Base-by-base conservation (phyloP, 805 yeast genomes). In the Pachysolen tannophilus region DNA sequence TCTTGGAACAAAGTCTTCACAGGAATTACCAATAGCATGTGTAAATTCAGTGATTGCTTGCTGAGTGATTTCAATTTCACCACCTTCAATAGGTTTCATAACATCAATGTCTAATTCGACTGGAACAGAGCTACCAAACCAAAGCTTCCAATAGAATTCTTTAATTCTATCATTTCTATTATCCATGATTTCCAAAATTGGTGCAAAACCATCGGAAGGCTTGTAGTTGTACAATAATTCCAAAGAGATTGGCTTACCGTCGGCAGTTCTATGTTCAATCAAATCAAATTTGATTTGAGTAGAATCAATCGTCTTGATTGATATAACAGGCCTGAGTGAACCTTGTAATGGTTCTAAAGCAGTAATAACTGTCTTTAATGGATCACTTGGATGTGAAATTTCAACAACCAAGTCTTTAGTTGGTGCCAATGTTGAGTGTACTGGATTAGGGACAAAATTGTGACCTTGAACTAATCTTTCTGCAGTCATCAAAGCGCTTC, bases 1-100 rank as follows among this genome's bases (percentile, higher is more conserved):
- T 67, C 95, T 78, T 40, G 81, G 72, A 48, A 88, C 95, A 50
- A 87, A 92, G 42, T 94, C 95, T 65, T 92, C 97, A 61, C 95
- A 87, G 47, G 82, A 82, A 74, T 92, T 92, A 48, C 97, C 97
- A 56, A 92, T 85, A 41, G 97, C 97, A 50, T 88, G 96, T 23
- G 95, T 88, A 59, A 92, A 86, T 60, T 88, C 95, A 42, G 87
- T 73, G 56, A 92, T 83, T 44, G 77, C 84, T 58, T 79, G 72
- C 34, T 79, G 77, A 35, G 83, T 76, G 43, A 92, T 79, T 21
- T 72, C 71, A 40, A 76, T 68, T 28, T 74, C 67, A 35, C 72
- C 75, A 55, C 94, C 95, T 37, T 72, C 67, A 52, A 92, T 81
- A 30, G 73, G 69, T 46, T 77, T 65, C 49, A 76, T 69, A 45